Evolutionary conservation across 495 filamentous ascomycete species (phyloP), one percentile per base, ranked within the genome.

Genomic region (Geoglossum glabrum): DNA sequence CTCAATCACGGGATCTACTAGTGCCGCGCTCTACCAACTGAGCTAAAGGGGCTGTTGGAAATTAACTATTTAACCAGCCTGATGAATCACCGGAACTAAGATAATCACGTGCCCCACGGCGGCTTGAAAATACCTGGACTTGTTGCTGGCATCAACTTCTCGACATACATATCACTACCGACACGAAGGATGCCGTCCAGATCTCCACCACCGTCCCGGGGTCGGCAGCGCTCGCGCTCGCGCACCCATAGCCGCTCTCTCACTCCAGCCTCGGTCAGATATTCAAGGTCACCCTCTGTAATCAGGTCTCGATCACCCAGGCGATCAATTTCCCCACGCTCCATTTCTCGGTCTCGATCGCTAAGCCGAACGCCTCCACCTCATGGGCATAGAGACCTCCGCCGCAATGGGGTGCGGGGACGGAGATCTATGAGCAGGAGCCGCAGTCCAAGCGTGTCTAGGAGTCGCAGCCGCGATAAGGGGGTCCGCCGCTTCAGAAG

Each of bases 241-340:
- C 54, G 33, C 40, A 57, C 62, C 21, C 54, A 23, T 40, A 58
- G 61, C 26, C 51, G 46, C 27, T 56, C 61, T 52, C 60, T 59
- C 19, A 28, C 54, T 1, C n/a, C 25, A 15, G 59, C 61, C 23
- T 52, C 49, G 15, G 49, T 26, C 28, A 52, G 49, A 13, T 52
- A 52, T 26, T 27, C 49, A 19, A 52, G 59, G 47, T 64, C 64
- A 8, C 57, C 56, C 21, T 61, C 49, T 27, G 49, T n/a, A 5
- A 21, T 62, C 27, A 65, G 64, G 27, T 72, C 69, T 21, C 66
- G 66, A 17, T 69, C 70, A 56, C 65, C 67, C 27, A 69, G 67
- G 58, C 74, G 72, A 45, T 76, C 77, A 9, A 72, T 74, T 59
- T 75, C 77, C 17, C 73, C 75, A 51, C 73, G 72, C 17, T 71